Base-by-base conservation (phyloP, 129 eudicot species). In the Flaveria sonorensis region DNA sequence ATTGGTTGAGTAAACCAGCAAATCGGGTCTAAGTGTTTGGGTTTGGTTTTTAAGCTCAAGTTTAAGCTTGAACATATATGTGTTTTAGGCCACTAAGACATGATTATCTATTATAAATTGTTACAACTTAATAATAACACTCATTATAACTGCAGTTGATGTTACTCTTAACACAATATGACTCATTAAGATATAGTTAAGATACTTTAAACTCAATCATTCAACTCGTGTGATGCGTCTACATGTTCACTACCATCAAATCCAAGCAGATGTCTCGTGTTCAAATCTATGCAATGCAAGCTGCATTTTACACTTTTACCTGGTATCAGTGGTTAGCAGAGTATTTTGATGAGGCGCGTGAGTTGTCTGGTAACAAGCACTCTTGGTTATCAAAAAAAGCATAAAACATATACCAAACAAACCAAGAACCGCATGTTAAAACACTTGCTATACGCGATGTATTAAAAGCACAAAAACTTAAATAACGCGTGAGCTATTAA, bases 401-500 rank as follows among this genome's bases (percentile, higher is more conserved):
- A 48, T 56, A 70, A 70, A 61, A 60, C 32, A 74, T n/a, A 20
- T 75, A 24, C 59, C 30, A 47, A 48, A 70, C 82, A 70, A 70
- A 78, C 63, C 76, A 77, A 43, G 45, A 69, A 69, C 53, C 53
- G n/a, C 4, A 18, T 14, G 53, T 48, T 3, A 13, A 14, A 13
- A 48, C 53, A 48, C 18, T 48, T 48, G 53, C n/a, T 48, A 48
- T 48, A 48, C 53, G 2, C 53, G 53, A 14, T 1, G 53, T 48
- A 14, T 13, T 48, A 21, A 68, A 52, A 16, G 21, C 62, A 21
- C 21, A 36, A 24, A 28, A 43, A 20, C 72, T 82, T 75, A 83
- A 47, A 55, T 85, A 57, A 92, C 76, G 80, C 93, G 73, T 1
- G 91, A 73, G 75, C 95, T 90, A 77, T 93, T 90, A 65, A 86